Evolutionary conservation across 192 early-diverging fungal species (phyloP), one percentile per base, ranked within the genome.

Genomic region (Mortierella alpina): DNA sequence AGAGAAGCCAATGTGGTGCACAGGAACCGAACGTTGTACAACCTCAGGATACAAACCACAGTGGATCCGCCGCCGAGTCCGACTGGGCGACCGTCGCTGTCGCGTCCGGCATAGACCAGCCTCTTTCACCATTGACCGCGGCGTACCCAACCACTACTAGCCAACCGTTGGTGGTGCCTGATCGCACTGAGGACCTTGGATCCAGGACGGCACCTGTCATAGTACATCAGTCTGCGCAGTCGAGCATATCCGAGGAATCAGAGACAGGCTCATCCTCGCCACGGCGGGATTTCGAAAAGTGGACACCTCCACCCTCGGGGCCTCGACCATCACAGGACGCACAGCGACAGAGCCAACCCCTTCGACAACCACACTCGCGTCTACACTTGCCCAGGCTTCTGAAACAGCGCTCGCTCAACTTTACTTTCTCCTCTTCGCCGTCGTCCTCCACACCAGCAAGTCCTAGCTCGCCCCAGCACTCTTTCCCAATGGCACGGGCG

Each of bases 361-460:
- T 66, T 47, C 66, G 63, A 55, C 59, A 64, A 20, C 47, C 68
- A 3, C 58, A 67, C 18, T 66, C 64, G 22, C 70, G 77, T 5
- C 51, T 72, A 5, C 70, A 59, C 9, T 53, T 78, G 41, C 57
- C 75, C 42, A 59, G 66, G 63, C 52, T 80, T 0, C 49, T 80
- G 48, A 80, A 72, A 39, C 77, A 80, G n/a, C 70, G 77, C 17
- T 80, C 77, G 18, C 72, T 80, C 70, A 80, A 80, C 45, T 80
- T 80, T 59, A 51, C 63, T 5, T 72, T 72, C 58, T 48, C 66
- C 4, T 50, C 57, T 12, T 40, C 23, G 6, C 17, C 53, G 1
- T 63, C 70, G 10, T 7, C 60, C 10, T 52, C 67, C 12, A 39
- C 11, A 31, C 8, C 70, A 57, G 53, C 31, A 31, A 31, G 31